Base-by-base conservation (phyloP, 2,329 filamentous ascomycete genomes). In the Colletotrichum aenigma region DNA sequence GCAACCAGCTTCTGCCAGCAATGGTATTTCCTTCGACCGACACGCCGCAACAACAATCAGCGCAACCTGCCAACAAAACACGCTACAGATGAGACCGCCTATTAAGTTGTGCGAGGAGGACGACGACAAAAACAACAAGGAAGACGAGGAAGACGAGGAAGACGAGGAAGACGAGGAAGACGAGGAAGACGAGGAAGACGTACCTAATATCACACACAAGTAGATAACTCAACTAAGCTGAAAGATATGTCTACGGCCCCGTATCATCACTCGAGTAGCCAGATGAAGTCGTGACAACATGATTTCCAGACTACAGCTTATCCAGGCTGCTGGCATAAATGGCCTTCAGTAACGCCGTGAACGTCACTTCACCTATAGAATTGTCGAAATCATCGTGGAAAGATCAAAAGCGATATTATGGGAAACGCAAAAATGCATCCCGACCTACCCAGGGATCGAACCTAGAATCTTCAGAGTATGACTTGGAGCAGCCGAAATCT, bases 361-460 rank as follows among this genome's bases (percentile, higher is more conserved):
- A 38, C 15, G 0, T 36, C 1, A 16, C 34, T 4, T 8, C 34
- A 36, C 3, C 7, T 7, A 1, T 36, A 28, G 28, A 28, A 28
- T 28, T 28, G 7, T 2, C 34, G 3, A 36, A 36, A 16, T 18
- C 16, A 18, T 43, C 36, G 1, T 18, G 16, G 0, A n/a, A 43
- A 43, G 38, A 43, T 12, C 2, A 4, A 48, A 21, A 36, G 8
- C 0, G 12, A 8, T 18, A 4, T 56, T 36, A 15, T 4, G 6
- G n/a, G 3, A 32, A 24, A 55, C 13, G 26, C 56, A 70, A 70
- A 70, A 70, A 15, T 24, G 26, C 16, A 18, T 2, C 13, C 7
- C 67, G 67, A 70, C 67, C 67, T 70, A 70, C 67, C 24, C 48
- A 70, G 67, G 67, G 67, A 70, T 70, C 67, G 67, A 70, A 70